Evolutionary conservation across 2,329 filamentous ascomycete species (phyloP), one percentile per base, ranked within the genome.

Genomic region (Niveomyces coronatus): DNA sequence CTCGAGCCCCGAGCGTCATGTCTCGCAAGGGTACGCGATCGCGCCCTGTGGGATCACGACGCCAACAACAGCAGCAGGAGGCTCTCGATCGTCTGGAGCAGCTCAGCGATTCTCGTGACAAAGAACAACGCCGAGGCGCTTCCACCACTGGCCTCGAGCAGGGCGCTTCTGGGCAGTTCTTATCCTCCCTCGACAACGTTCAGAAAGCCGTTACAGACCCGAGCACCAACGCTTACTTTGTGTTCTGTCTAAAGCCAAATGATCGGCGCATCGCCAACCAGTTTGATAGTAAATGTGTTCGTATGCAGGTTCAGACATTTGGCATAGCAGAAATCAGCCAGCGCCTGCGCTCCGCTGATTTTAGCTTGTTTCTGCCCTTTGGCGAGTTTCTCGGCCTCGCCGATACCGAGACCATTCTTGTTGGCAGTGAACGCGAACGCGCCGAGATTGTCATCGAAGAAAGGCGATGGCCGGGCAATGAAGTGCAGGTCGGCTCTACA

Each of bases 251-350:
- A 46, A 98, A 98, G 62, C 89, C 91, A 16, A 98, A 98, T 50
- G 91, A 98, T 56, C 76, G 91, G 37, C 79, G 91, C 35, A 98
- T 98, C 48, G 89, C 91, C 44, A 98, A 98, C 49, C 91, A 98
- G 54, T 98, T 96, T 51, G 91, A 98, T 60, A 95, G 87, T 72
- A 96, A 96, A 61, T 98, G 91, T 56, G 91, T 98, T 16, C 80
- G 91, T 4, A 85, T 84, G 9, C 91, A 98, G 56, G 75, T 98
- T 1, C 89, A 96, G 55, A 94, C 87, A 0, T 85, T 96, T 49
- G 91, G 91, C 22, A 94, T 98, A 52, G 88, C 88, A 1, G 91
- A 98, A 56, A 95, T 98, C 58, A 94, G 88, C 55, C 88, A 95
- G 55, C 76, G 91, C 15, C 70, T 98, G 27, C 78, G 88, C 35